Base-by-base conservation (phyloP, 2,329 filamentous ascomycete species). In the Coniella vitis region DNA sequence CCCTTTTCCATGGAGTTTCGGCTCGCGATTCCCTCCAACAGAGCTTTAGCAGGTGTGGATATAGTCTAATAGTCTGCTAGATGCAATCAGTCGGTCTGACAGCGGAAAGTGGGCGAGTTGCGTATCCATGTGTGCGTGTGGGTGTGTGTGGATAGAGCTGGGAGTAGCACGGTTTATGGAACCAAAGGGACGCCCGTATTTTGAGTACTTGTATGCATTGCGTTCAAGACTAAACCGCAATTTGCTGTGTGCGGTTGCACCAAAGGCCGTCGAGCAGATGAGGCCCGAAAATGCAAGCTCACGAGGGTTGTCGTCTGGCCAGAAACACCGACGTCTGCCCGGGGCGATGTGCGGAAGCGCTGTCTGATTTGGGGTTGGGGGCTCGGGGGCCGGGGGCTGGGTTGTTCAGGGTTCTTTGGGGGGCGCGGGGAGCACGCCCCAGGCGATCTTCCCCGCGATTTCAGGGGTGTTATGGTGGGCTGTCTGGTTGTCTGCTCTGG, bases 1-100 rank as follows among this genome's bases (percentile, higher is more conserved):
- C 40, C 40, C 40, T 42, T 42, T 29, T 41, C 25, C 40, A 25
- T 41, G 38, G 38, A 10, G 13, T 19, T 16, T 14, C 22, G 22
- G 19, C 22, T 32, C n/a, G 22, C 39, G 17, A 7, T 8, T 51
- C 53, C n/a, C 36, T 51, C 47, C 40, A 36, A 32, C 38, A 9
- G n/a, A 31, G 10, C 44, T 12, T n/a, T 25, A 17, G 14, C 21
- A 25, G 40, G 17, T 32, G 37, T 45, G 38, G 38, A 13, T 16
- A 19, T 10, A 1, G 22, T 31, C 22, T 41, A 21, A 21, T 21
- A 4, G 22, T 29, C 14, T 19, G 22, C n/a, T 25, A 10, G 16
- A 5, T 25, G n/a, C 17, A 17, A 4, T 31, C n/a, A n/a, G n/a
- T n/a, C n/a, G n/a, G n/a, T n/a, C n/a, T n/a, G n/a, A n/a, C n/a